Evolutionary conservation across 2,329 filamentous ascomycete species (phyloP).

Genomic region (Hypomyces perniciosus): DNA sequence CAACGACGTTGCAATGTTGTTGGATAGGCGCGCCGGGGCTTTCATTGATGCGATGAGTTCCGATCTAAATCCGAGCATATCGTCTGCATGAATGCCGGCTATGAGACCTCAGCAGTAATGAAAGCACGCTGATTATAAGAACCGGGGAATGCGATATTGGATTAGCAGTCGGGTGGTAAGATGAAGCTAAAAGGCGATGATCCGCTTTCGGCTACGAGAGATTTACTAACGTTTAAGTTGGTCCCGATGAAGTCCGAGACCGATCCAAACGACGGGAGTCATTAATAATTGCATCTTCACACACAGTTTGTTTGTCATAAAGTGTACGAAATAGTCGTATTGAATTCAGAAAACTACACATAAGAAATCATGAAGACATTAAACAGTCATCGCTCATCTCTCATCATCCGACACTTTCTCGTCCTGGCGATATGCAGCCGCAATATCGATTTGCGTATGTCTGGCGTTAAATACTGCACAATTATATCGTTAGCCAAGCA

Average conservation of each 20-base stretch:
- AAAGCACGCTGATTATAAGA: no score
- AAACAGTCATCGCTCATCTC: not conserved
- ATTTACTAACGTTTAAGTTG: no score
- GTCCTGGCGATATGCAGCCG: conserved; percentile 4
- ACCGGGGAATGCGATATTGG: no score
- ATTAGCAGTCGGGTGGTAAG: no score
- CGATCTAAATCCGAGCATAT: not conserved
- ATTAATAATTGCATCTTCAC: not conserved
- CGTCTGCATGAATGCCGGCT: not conserved
- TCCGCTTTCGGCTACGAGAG: no score
- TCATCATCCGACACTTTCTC: conserved; percentile 9
- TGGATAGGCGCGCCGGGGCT: not conserved
- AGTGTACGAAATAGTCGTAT: conserved; percentile 1
- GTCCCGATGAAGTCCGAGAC: no score
- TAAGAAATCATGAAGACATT: not conserved
- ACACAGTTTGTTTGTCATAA: conserved; percentile 3
- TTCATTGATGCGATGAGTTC: not conserved
- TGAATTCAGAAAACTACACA: not conserved
- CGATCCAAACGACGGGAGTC: no score
- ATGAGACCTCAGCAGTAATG: not conserved
- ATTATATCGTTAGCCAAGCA: not conserved
- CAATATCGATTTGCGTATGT: conserved; percentile 13
- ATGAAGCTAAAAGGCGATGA: no score
- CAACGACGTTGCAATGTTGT: not conserved
- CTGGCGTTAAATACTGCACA: conserved; percentile 19